Evolutionary conservation across 257 asterid genomes (phyloP), one percentile per base, ranked within the genome.

Genomic region (Apocynum venetum): DNA sequence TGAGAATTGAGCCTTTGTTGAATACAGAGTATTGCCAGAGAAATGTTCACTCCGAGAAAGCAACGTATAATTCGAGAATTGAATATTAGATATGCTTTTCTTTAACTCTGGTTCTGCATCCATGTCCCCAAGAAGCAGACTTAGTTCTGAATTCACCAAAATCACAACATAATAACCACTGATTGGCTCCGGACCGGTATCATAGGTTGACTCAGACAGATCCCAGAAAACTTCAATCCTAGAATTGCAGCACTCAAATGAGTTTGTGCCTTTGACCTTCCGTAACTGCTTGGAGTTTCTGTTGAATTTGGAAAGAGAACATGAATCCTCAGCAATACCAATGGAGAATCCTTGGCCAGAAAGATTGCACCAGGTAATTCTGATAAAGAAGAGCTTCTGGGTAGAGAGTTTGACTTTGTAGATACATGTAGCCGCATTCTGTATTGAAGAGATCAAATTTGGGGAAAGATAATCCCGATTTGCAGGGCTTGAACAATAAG

Each of bases 211-310:
- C 4, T 79, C 77, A 3, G 85, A 83, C 8, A 92, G 86, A 87
- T 92, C 98, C 98, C 98, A 94, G 4, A 81, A 51, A 10, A 91
- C 84, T 52, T 89, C 89, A 11, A 89, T 49, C 55, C 20, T 83
- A 75, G 80, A 80, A 40, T 81, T 40, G 67, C 79, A 74, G 9
- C 82, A 86, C 7, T 88, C 87, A 79, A 84, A 82, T 12, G 57
- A 2, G 78, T 82, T 85, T 1, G 84, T 51, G 25, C 97, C 97
- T 72, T 81, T 78, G 17, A 67, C 77, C 73, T 83, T 80, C 49
- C 71, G 67, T 35, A 80, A 56, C 12, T 76, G 60, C 63, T 78
- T 78, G n/a, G 82, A 85, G 31, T 71, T 84, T 40, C 79, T 81
- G 57, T 72, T 79, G 79, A 84, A 73, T 71, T 76, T 82, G 2